These are phyloP conservation scores for Echinochloa phyllopogon DNA, from an alignment of 176 grass and related monocot genomes.

Conservation along the genomic window DNA sequence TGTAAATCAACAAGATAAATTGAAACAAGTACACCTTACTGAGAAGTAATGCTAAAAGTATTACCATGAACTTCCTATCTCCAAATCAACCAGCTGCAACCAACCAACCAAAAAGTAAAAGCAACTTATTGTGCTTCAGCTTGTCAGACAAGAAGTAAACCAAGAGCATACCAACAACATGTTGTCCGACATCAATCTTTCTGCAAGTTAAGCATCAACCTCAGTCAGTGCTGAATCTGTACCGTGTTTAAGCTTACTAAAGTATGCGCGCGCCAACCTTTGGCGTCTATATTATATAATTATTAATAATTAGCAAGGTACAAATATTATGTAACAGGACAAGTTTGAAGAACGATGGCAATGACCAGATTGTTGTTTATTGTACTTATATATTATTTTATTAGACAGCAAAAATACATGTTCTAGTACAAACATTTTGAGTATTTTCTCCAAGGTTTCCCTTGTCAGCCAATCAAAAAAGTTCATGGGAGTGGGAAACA, in stretches of 20 bases:
- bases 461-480: no score
- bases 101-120: conserved; percentile 11
- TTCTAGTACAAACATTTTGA: no score
- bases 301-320: no score
- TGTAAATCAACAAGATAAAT: background rate
- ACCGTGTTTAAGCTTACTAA: background rate
- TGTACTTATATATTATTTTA: no score
- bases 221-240: background rate
- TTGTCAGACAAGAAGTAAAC: background rate
- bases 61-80: background rate
- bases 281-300: no score
- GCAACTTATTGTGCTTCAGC: background rate
- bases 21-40: conserved; percentile 5
- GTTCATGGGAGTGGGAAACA: no score
- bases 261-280: no score
- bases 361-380: no score
- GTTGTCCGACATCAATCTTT: background rate
- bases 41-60: conserved; percentile 17
- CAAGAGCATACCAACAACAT: background rate
- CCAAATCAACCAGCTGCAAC: background rate
- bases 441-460: no score
- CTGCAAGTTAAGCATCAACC: background rate
- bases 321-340: no score
- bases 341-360: no score
- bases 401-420: no score